Evolutionary conservation across 202 grass and related monocot species (phyloP), one percentile per base, ranked within the genome.

Genomic region (Carex arenaria): DNA sequence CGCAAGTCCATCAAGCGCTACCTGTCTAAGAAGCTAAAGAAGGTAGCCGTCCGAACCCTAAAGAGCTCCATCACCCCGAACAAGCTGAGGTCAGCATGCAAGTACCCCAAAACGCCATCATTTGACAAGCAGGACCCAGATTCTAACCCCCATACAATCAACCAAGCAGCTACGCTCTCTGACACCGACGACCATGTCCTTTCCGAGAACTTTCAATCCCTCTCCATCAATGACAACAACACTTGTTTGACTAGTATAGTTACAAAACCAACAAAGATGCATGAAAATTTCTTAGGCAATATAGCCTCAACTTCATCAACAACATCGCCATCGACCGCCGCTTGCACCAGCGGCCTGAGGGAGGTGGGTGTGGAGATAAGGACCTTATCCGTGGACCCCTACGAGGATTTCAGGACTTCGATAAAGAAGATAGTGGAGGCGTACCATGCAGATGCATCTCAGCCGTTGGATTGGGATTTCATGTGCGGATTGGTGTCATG

Each of bases 381-480:
- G 72, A 84, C 89, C 1, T 92, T 93, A 85, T 90, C 89, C 55
- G 45, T 88, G 72, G 68, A 95, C 42, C 96, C 93, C 11, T 95
- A 92, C 72, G 60, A 81, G 0, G 93, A 98, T 52, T 93, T 95
- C 81, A 4, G 72, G n/a, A 79, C 51, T 45, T 95, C 96, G 62
- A 95, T 95, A 88, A 70, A 61, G 55, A 85, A 83, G 10, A 90
- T 92, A 86, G 83, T 95, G 43, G 73, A 84, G 69, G 78, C 84
- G n/a, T 91, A 88, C 74, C 89, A 90, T 34, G 80, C 61, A 0
- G 61, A 54, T 30, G 0, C 59, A 3, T 77, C 64, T n/a, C 71
- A 56, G 80, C 49, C 87, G 3, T 70, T 95, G 87, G 95, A 98
- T 40, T 95, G 93, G 95, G 91, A 98, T 69, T 98, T 95, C 78